Base-by-base conservation (phyloP, 148 eudicot species). In the Amaranthus palmeri region DNA sequence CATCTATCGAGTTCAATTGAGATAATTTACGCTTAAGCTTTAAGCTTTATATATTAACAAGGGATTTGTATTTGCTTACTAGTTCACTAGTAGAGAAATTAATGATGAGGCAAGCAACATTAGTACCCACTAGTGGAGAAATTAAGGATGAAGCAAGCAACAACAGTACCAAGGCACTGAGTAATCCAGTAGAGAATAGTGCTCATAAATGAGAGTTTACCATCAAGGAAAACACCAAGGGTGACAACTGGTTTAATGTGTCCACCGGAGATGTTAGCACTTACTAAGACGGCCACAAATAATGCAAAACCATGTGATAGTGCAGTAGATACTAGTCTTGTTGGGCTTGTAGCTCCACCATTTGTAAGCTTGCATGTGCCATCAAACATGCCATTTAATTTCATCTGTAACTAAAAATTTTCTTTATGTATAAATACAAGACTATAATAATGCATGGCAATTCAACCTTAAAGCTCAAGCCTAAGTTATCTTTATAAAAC, bases 211-310 rank as follows among this genome's bases (percentile, higher is more conserved):
- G 85, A 83, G 70, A 90, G 85, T 73, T 88, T 85, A 6, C 92
- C 96, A 7, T 92, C 96, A 58, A 90, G 48, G 69, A 90, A 86
- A 40, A 90, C 92, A 9, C 96, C 96, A 47, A 90, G 86, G 18
- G 96, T 87, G 54, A 89, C 89, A 1, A 89, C 92, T 4, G 96
- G 96, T 86, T 90, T 90, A 12, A 91, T 93, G 43, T 89, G 93
- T 15, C 95, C 95, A 49, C 96, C 96, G 2, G 92, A 90, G 51
- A 88, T 83, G 84, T 90, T 88, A 57, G 96, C 96, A 4, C 87
- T 86, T n/a, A 90, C 85, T 0, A 92, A 71, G 5, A 90, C 90
- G 11, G 92, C 92, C 74, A 88, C 96, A 43, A 90, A 88, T 8
- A 90, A 79, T 0, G 86, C 96, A 9, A 90, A 85, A 11, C 77